Evolutionary conservation across 202 grass and related monocot genomes (phyloP).

Genomic region (Carex sylvatica): DNA sequence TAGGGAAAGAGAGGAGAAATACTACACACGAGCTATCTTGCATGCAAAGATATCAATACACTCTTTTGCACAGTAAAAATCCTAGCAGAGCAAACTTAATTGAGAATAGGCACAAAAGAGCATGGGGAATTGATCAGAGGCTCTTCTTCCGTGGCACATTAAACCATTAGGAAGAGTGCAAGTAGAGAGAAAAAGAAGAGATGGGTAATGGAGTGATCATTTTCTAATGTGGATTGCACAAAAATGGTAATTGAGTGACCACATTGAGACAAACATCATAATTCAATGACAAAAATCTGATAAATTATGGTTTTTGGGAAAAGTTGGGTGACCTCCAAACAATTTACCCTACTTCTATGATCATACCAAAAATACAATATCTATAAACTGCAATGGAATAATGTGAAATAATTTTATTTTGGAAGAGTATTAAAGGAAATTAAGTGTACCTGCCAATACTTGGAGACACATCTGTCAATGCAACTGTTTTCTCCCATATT

Average conservation of each 20-base stretch:
- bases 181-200: not conserved
- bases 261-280: not conserved
- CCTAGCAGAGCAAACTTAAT: too few species aligned
- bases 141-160: not conserved
- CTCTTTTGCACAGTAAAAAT: too few species aligned
- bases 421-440: not conserved
- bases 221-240: not conserved
- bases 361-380: not conserved
- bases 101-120: too few species aligned
- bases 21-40: too few species aligned
- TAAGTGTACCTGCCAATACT: conserved; percentile 92
- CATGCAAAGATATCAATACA: too few species aligned
- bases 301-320: not conserved
- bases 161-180: not conserved
- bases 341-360: not conserved
- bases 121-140: not conserved
- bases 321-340: not conserved
- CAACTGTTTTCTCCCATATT: conserved; percentile 99
- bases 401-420: not conserved
- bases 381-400: not conserved
- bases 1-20: too few species aligned
- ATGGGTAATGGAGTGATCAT: not conserved
- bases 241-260: not conserved
- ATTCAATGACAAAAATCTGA: not conserved
- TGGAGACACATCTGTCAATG: conserved; percentile 87